Evolutionary conservation across 2,329 filamentous ascomycete species (phyloP).

Genomic region (Pleoardoris graminearum): DNA sequence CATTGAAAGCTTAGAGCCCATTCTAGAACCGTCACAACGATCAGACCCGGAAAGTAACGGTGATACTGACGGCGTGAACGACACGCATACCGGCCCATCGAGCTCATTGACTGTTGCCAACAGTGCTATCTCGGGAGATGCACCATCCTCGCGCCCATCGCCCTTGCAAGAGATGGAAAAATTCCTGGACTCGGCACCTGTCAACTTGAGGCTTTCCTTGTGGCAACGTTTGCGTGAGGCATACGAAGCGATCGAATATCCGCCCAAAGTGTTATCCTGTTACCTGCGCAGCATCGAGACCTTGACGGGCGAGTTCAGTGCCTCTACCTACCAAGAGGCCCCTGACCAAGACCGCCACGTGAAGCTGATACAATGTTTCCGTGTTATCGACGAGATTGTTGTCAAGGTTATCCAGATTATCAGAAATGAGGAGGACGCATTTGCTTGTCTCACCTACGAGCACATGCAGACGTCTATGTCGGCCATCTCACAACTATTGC

Average conservation of each 20-base stretch:
- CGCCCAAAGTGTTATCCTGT: conserved; percentile 87
- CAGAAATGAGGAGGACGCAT: conserved; percentile 68
- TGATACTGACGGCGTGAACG: conserved; percentile 14
- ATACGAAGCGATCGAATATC: conserved; percentile 81
- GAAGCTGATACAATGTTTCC: conserved; percentile 74
- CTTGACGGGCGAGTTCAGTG: conserved; percentile 71
- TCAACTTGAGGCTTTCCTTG: conserved; percentile 80
- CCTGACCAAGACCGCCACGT: conserved; percentile 67
- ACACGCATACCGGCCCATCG: conserved; percentile 11
- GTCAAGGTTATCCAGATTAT: conserved; percentile 68
- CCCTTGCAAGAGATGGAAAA: conserved; percentile 75
- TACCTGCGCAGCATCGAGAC: conserved; percentile 83
- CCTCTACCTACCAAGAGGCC: conserved; percentile 58
- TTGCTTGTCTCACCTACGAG: conserved; percentile 81
- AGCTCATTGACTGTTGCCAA: conserved; percentile 19
- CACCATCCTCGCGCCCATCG: conserved; percentile 20
- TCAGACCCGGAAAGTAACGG: neutral
- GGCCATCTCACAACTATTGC: conserved; percentile 71
- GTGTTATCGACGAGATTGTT: conserved; percentile 76
- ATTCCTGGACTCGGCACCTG: conserved; percentile 79
- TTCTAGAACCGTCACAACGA: conserved; percentile 67
- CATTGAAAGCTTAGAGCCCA: conserved; percentile 90
- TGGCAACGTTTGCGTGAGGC: conserved; percentile 92
- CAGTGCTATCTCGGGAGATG: conserved; percentile 9
- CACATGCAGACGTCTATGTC: conserved; percentile 75